These are phyloP conservation scores for Hyaloscypha variabilis DNA, from an alignment of 495 filamentous ascomycete genomes.

Conservation along the genomic window DNA sequence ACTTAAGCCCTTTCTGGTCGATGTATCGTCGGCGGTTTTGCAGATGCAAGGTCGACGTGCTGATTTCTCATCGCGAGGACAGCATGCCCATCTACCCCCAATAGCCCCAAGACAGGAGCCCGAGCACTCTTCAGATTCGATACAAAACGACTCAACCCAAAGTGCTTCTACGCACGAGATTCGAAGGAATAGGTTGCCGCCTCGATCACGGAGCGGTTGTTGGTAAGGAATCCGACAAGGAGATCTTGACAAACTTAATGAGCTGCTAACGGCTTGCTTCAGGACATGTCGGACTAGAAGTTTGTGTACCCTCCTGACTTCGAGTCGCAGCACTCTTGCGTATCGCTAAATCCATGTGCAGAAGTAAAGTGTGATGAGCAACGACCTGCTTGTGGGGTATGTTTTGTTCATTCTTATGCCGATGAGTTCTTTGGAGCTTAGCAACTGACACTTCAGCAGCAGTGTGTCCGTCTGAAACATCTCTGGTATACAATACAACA, in stretches of 20 bases:
- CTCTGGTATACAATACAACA: no score
- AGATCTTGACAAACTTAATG: no score
- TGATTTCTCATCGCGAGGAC: conserved; percentile 12
- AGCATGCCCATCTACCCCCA: conserved; percentile 23
- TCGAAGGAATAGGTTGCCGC: conserved; percentile 13
- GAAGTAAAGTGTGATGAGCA: conserved; percentile 34
- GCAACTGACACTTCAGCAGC: no score
- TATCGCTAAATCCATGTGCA: no score
- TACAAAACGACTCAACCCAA: no score
- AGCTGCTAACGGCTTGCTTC: no score
- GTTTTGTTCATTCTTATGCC: not conserved
- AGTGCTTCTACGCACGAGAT: not conserved
- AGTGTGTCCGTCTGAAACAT: no score
- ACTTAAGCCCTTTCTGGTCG: not conserved
- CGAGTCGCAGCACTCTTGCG: no score
- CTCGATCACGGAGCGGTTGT: conserved; percentile 27
- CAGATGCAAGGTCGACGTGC: conserved; percentile 31
- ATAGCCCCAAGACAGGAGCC: conserved; percentile 22
- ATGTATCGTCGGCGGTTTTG: not conserved
- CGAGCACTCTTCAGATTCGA: not conserved
- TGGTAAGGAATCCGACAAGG: conserved; percentile 24
- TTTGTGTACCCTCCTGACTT: no score
- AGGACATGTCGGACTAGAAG: no score
- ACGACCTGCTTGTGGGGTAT: conserved; percentile 29
- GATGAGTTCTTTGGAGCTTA: no score